These are phyloP conservation scores for Collybiopsis luxurians DNA, from an alignment of 768 basidiomycete species.

Conservation along the genomic window DNA sequence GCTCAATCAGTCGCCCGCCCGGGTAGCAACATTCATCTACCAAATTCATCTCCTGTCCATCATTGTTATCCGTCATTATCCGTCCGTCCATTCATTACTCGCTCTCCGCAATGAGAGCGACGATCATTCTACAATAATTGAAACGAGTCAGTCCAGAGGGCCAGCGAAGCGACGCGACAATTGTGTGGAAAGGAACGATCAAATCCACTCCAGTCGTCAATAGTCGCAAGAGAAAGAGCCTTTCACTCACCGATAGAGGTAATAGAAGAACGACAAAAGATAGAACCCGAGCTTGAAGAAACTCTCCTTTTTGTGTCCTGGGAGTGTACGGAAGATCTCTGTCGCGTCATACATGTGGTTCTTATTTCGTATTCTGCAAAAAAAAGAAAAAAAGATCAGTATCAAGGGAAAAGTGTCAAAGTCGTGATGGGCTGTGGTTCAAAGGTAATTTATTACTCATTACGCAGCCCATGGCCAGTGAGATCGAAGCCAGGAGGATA, in stretches of 20 bases:
- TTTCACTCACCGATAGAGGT: slow-evolving; percentile 77
- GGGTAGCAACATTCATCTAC: too few species aligned
- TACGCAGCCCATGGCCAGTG: too few species aligned
- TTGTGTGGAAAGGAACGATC: too few species aligned
- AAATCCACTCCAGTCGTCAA: too few species aligned
- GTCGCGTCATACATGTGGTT: slow-evolving; percentile 99
- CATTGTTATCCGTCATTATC: background rate
- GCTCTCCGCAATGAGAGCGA: slow-evolving; percentile 80
- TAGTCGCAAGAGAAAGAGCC: background rate
- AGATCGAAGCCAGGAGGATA: too few species aligned
- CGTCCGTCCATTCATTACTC: slow-evolving; percentile 34
- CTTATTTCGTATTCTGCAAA: slow-evolving; percentile 78
- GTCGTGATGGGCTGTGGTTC: too few species aligned
- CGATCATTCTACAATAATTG: slow-evolving; percentile 76
- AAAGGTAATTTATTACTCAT: too few species aligned
- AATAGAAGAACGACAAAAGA: slow-evolving; percentile 89
- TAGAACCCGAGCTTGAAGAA: slow-evolving; percentile 96
- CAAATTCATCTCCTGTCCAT: background rate
- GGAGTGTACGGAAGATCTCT: slow-evolving; percentile 95
- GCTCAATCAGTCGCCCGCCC: background rate
- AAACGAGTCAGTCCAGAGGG: background rate
- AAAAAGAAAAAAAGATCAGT: slow-evolving; percentile 3
- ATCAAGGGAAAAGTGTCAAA: background rate
- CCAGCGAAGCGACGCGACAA: too few species aligned
- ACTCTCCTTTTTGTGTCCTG: slow-evolving; percentile 93